Evolutionary conservation across 1,284 basidiomycete genomes (phyloP).

Genomic region (Trametes hirsuta): DNA sequence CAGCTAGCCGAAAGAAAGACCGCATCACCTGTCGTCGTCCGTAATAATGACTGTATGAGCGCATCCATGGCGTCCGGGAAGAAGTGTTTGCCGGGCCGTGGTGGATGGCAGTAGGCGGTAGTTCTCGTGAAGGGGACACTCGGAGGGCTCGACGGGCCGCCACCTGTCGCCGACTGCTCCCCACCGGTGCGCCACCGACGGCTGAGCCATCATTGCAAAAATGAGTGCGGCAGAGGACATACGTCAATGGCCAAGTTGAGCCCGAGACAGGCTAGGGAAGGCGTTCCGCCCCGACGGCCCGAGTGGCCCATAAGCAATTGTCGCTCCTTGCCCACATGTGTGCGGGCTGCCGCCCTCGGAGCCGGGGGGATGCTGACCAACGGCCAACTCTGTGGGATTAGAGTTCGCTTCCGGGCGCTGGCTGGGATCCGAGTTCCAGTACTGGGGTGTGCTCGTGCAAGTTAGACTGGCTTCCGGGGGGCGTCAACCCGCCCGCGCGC

Average conservation of each 20-base stretch:
- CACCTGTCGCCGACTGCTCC: background rate
- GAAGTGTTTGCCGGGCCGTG: background rate
- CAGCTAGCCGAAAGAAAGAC: background rate
- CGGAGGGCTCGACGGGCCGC: no score
- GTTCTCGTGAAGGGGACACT: no score
- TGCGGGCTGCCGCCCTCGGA: background rate
- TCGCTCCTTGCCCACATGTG: background rate
- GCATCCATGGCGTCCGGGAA: background rate
- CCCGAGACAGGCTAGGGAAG: no score
- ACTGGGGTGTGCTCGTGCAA: background rate
- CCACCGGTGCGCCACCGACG: constrained; percentile 2
- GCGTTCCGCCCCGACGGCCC: background rate
- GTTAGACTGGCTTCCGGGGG: no score
- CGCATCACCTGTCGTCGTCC: background rate
- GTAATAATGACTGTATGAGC: background rate
- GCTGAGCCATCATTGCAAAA: background rate
- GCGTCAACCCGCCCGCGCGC: background rate
- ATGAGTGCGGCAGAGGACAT: background rate
- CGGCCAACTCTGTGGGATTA: background rate
- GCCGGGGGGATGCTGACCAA: constrained; percentile 4
- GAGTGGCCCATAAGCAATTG: background rate
- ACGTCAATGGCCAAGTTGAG: background rate
- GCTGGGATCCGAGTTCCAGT: background rate
- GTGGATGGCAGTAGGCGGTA: background rate
- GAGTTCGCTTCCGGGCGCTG: background rate